Evolutionary conservation across 1,284 basidiomycete genomes (phyloP), one percentile per base, ranked within the genome.

Genomic region (Tilletia setariae): DNA sequence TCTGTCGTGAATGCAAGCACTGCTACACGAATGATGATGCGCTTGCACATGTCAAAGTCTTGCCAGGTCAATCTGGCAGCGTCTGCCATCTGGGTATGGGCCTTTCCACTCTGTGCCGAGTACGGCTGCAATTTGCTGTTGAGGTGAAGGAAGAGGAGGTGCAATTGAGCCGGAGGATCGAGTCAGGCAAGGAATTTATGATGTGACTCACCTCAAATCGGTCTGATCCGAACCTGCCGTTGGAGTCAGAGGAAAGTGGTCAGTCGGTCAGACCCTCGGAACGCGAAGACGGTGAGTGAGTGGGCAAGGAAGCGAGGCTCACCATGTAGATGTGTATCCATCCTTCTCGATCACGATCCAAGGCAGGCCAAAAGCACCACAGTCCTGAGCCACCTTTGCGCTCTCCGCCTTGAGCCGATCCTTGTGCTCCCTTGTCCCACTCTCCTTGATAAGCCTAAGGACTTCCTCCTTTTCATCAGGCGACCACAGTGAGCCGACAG

Each of bases 281-380:
- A n/a, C n/a, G n/a, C n/a, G n/a, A n/a, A n/a, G n/a, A n/a, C n/a
- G n/a, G n/a, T n/a, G n/a, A n/a, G n/a, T n/a, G n/a, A n/a, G n/a
- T n/a, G n/a, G n/a, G 47, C 8, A 25, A n/a, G n/a, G 8, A 49
- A 19, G 47, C 8, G 23, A 11, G n/a, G 23, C 47, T 8, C 16
- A 49, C 35, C 44, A 35, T 6, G 47, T 47, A 1, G 66, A 40
- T 2, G 44, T 53, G 16, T 64, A 21, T 7, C 35, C 47, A 28
- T 56, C 53, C 51, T 64, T 40, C 51, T 35, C 42, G 2, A 53
- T 44, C 15, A 65, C 69, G 19, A 79, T 64, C 64, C 72, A 78
- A 23, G 77, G 77, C 70, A 71, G 69, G 1, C 77, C 77, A 63
- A 79, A 79, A 51, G 70, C n/a, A 4, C 68, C 69, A 1, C 72